These are phyloP conservation scores for Collybia mongolica DNA, from an alignment of 768 basidiomycete species.

Conservation along the genomic window DNA sequence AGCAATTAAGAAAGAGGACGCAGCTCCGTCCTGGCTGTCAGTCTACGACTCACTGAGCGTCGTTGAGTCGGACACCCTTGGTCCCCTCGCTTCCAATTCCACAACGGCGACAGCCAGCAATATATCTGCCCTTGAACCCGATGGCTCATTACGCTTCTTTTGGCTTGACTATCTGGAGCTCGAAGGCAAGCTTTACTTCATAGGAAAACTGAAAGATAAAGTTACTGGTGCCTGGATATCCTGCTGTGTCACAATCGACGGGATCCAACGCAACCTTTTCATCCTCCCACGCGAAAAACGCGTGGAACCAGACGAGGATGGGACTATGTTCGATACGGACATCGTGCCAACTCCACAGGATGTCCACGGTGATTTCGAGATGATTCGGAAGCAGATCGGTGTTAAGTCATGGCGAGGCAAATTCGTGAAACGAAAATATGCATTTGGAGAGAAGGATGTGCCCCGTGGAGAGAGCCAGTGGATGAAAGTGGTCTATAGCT, in stretches of 20 bases:
- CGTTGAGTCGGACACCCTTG: conserved; percentile 58
- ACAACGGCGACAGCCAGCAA: conserved; percentile 34
- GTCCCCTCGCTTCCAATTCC: conserved; percentile 36
- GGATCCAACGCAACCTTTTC: conserved; percentile 87
- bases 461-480: conserved; percentile 80
- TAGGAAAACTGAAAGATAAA: conserved; percentile 90
- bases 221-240: conserved; percentile 69
- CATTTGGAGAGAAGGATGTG: conserved; percentile 83
- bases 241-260: conserved; percentile 83
- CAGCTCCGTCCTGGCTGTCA: conserved; percentile 65
- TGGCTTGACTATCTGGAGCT: conserved; percentile 96
- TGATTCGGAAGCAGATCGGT: conserved; percentile 65
- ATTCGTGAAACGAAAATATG: conserved; percentile 87
- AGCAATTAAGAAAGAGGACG: conserved; percentile 38
- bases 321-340: conserved; percentile 70
- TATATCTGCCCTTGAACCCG: conserved; percentile 69
- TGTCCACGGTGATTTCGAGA: conserved; percentile 82
- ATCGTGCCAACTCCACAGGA: conserved; percentile 66
- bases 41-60: conserved; percentile 73
- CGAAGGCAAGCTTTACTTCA: conserved; percentile 81
- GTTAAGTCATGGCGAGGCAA: conserved; percentile 80
- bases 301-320: conserved; percentile 56
- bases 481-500: conserved; percentile 93
- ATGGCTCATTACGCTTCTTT: conserved; percentile 87
- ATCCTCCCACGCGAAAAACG: conserved; percentile 75